Percentiles rank a stretch among this genome's conserved stretches.
phyloP scores from a whole-genome alignment of 805 yeast species.

The Cyberlindnera nakhonratchasimensis region DNA sequence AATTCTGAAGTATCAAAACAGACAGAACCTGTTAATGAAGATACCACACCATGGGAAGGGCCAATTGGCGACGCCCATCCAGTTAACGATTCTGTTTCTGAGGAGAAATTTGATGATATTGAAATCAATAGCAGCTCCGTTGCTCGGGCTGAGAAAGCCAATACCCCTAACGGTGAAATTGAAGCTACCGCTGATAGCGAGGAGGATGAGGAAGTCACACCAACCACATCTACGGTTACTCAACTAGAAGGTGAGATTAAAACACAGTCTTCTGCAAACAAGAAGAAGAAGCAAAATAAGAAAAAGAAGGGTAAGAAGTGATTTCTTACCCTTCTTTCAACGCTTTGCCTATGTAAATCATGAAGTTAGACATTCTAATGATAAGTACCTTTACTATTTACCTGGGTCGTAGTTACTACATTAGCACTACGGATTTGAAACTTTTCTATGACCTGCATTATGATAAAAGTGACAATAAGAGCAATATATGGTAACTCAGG shows the following conservation, averaged over 20 bases:
- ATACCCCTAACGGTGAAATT: not conserved
- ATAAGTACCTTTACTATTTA: not conserved
- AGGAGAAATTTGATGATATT: conserved; percentile 15
- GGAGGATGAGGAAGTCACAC: conserved; percentile 1
- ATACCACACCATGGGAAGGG: conserved; percentile 1
- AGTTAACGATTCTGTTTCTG: conserved; percentile 1
- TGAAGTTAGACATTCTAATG: not conserved
- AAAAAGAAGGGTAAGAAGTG: conserved; percentile 35
- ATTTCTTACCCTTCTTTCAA: not conserved
- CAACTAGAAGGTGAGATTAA: conserved; percentile 6
- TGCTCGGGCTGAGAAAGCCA: not conserved
- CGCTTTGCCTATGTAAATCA: not conserved
- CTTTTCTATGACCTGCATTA: conserved; percentile 22
- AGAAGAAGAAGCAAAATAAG: conserved; percentile 34
- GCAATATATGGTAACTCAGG: not conserved
- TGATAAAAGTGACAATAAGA: not conserved
- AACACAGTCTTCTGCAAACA: conserved; percentile 11
- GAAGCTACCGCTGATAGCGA: conserved; percentile 5
- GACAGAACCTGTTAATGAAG: too few species aligned
- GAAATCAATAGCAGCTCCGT: conserved; percentile 8
- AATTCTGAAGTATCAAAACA: too few species aligned
- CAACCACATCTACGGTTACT: conserved; percentile 2
- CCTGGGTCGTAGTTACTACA: too few species aligned
- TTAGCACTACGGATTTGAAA: not conserved
- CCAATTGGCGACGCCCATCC: conserved; percentile 12